phyloP scores from a whole-genome alignment of 331 rosid genomes.

The Acacia pycnantha region DNA sequence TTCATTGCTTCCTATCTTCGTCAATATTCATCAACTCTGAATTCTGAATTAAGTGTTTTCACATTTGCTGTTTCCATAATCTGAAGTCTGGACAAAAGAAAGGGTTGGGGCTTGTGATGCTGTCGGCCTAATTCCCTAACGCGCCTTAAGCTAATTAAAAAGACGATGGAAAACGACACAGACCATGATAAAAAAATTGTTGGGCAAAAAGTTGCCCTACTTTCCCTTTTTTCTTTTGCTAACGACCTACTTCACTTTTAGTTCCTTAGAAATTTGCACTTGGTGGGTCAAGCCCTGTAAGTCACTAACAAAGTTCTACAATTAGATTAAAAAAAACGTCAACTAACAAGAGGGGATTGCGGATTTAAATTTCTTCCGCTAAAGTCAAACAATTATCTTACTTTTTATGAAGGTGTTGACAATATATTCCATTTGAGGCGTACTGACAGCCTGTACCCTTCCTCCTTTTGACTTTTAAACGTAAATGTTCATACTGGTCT shows the following conservation, averaged over 20 bases:
- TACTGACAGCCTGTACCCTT: conserved; percentile 18
- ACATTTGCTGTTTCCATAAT: background rate
- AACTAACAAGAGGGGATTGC: conserved; percentile 21
- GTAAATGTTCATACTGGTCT: background rate
- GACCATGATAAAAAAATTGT: background rate
- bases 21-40: background rate
- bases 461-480: background rate
- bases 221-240: background rate
- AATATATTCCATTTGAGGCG: background rate
- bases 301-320: background rate
- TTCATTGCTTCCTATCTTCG: background rate
- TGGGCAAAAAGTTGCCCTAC: background rate
- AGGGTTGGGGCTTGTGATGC: background rate
- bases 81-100: background rate
- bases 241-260: background rate
- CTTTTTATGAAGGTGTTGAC: background rate
- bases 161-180: background rate
- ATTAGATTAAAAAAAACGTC: conserved; percentile 25
- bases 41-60: background rate
- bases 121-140: background rate
- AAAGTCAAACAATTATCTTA: conserved; percentile 13
- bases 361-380: conserved; percentile 1
- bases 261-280: background rate
- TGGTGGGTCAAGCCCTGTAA: background rate
- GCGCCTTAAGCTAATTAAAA: background rate